Percentiles rank a stretch among this genome's conserved stretches.
These are phyloP conservation scores for Lentinula lateritia DNA, from an alignment of 768 basidiomycete species.

Conservation along the genomic window DNA sequence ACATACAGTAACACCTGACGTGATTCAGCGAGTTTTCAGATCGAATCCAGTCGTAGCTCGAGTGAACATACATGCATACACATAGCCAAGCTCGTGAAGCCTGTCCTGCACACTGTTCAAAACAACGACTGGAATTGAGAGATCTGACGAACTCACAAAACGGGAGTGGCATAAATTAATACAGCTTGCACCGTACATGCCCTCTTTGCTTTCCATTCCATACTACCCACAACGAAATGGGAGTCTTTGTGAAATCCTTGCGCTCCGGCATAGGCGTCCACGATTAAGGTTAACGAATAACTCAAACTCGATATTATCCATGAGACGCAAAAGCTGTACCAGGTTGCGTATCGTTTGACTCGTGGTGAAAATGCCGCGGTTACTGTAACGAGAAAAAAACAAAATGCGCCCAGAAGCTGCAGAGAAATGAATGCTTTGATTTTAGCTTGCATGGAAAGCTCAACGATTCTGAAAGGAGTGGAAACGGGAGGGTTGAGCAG, in stretches of 20 bases:
- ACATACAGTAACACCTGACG: background rate
- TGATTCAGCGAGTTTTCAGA: background rate
- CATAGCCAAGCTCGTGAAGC: background rate
- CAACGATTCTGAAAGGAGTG: background rate
- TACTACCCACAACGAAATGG: background rate
- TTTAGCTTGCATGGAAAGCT: background rate
- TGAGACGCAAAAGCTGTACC: constrained; percentile 23
- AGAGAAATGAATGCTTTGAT: constrained; percentile 4
- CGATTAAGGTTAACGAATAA: constrained; percentile 19
- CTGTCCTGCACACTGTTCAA: background rate
- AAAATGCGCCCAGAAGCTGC: constrained; percentile 18
- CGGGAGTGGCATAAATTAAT: constrained; percentile 19
- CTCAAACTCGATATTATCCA: constrained; percentile 24
- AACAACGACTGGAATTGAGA: background rate
- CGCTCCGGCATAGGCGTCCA: constrained; percentile 9
- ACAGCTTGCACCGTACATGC: constrained; percentile 20
- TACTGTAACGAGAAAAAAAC: constrained; percentile 15
- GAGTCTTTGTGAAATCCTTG: background rate
- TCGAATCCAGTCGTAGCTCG: too few relatives aligned
- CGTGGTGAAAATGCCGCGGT: constrained; percentile 11
- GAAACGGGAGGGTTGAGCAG: background rate
- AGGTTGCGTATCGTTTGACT: constrained; percentile 20
- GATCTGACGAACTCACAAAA: background rate
- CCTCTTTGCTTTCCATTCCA: constrained; percentile 2
- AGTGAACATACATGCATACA: background rate